Base-by-base conservation (phyloP, 441 rosid genomes). In the Gossypium davidsonii region DNA sequence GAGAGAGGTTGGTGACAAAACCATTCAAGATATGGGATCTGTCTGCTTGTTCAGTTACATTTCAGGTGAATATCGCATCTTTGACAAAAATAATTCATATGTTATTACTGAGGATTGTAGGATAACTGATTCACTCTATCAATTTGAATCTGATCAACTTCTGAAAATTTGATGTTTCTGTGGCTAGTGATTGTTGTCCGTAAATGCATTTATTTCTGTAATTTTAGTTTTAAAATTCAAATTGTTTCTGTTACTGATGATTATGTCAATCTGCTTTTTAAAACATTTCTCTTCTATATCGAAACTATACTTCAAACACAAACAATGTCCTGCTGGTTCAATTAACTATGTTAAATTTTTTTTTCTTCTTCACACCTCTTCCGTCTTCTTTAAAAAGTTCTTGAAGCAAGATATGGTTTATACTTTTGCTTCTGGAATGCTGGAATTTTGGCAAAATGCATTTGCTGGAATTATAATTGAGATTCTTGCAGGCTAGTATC, bases 11-110 rank as follows among this genome's bases (percentile, higher is more conserved):
- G 66, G 79, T 72, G 20, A 71, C 76, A 65, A 72, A 55, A 66
- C 79, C 79, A 67, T 79, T 79, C 73, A 79, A 72, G 65, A 72
- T 75, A 72, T 53, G 73, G 79, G 74, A 79, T 31, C 17, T 23
- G 67, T 55, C 74, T 53, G 2, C 63, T 46, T 71, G 79, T 72
- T 72, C 82, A 42, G 71, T 67, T 23, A 14, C 8, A 18, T 67
- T 75, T 46, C 78, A 79, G 82, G 78, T 74, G 31, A 31, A 70
- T 66, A 58, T 67, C 28, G 34, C 12, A 25, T 52, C 67, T 34
- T 67, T 74, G 57, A 44, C 39, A 37, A 25, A 39, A 12, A 70
- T 37, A 18, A 37, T 12, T n/a, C 31, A 56, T 56, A 34, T 70
- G 1, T 26, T 48, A 17, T 55, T 18, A 6, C 17, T 14, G 21